phyloP scores from a whole-genome alignment of 2,329 filamentous ascomycete genomes.

The Monilinia vaccinii-corymbosi region DNA sequence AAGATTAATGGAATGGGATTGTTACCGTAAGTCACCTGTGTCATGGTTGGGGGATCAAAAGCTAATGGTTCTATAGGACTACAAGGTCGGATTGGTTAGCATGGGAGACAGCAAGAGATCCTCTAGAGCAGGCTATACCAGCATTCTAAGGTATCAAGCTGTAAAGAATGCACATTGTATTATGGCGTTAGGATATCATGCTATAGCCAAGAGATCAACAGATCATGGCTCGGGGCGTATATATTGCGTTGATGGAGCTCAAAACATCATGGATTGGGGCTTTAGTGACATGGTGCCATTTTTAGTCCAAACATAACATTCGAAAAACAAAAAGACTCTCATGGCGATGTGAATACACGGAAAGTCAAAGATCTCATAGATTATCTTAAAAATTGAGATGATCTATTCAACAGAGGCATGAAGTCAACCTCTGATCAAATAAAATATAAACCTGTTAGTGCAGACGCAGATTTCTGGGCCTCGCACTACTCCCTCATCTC shows the following conservation, averaged over 20 bases:
- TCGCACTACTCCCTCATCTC: neutral
- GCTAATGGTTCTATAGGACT: constrained; percentile 49
- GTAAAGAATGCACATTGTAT: neutral
- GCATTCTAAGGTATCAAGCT: constrained; percentile 23
- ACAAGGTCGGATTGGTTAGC: constrained; percentile 96
- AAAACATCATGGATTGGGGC: neutral
- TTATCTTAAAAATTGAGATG: neutral
- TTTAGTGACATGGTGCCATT: neutral
- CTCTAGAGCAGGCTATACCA: constrained; percentile 29
- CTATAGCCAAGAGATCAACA: neutral
- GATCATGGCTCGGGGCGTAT: neutral
- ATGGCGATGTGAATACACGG: neutral
- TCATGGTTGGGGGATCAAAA: constrained; percentile 1
- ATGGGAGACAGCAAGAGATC: constrained; percentile 56
- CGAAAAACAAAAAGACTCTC: neutral
- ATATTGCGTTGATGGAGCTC: neutral
- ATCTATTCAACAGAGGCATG: neutral
- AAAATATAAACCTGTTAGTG: neutral
- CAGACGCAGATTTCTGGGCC: neutral
- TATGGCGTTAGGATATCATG: constrained; percentile 3
- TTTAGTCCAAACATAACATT: neutral
- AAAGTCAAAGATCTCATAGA: neutral
- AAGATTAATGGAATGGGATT: constrained; percentile 96
- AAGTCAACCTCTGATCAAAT: neutral
- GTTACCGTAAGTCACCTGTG: constrained; percentile 60